Evolutionary conservation across 805 yeast genomes (phyloP).

Genomic region (Candida pseudoglaebosa): DNA sequence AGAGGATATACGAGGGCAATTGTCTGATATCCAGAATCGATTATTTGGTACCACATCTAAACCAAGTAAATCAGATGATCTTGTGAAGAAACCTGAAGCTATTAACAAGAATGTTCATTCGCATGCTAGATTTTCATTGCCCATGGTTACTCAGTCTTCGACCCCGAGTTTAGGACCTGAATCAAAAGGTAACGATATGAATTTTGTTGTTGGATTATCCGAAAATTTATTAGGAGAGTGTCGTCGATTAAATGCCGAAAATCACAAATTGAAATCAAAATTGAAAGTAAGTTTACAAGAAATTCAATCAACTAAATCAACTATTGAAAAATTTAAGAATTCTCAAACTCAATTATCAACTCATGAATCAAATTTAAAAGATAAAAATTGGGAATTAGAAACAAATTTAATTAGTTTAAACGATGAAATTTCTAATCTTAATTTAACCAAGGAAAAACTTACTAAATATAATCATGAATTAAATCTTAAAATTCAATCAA

Average conservation of each 20-base stretch:
- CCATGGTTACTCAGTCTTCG: conserved; percentile 13
- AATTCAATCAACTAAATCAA: conserved; percentile 33
- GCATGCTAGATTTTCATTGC: conserved; percentile 3
- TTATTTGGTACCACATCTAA: conserved; percentile 22
- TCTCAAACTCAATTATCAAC: conserved; percentile 30
- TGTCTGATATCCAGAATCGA: conserved; percentile 34
- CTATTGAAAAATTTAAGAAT: conserved; percentile 30
- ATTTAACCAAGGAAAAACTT: conserved; percentile 38
- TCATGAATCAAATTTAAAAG: conserved; percentile 50
- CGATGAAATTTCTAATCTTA: conserved; percentile 39
- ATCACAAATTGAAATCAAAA: conserved; percentile 41
- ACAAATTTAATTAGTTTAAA: conserved; percentile 42
- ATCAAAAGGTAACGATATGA: conserved; percentile 56
- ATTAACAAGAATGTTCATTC: conserved; percentile 6
- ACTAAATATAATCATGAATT: conserved; percentile 30
- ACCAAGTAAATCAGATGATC: conserved; percentile 6
- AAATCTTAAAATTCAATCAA: conserved; percentile 19
- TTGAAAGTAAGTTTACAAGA: conserved; percentile 43
- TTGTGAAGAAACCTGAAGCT: conserved; percentile 8
- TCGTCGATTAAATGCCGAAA: conserved; percentile 65
- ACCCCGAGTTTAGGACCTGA: conserved; percentile 39
- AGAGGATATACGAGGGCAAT: conserved; percentile 34
- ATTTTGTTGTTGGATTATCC: conserved; percentile 69
- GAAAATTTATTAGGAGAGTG: conserved; percentile 70
- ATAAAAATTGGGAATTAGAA: conserved; percentile 65